Percentiles rank a stretch among this genome's conserved stretches.
phyloP scores from a whole-genome alignment of 345 rosid species.

The Salix suchowensis region DNA sequence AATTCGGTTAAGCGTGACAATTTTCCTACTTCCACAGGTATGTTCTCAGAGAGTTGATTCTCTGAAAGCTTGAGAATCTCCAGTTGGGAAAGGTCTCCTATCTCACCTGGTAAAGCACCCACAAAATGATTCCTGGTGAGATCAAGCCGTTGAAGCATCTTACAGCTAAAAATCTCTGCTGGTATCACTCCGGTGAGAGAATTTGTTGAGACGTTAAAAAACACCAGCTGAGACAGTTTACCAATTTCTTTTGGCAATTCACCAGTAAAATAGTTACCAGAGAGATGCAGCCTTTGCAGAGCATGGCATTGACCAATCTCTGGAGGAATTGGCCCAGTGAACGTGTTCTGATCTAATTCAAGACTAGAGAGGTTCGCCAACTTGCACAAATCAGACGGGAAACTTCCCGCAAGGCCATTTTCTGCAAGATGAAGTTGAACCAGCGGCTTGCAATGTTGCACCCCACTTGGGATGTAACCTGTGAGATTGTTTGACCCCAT shows the following conservation, averaged over 20 bases:
- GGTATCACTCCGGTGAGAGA: slow-evolving; percentile 61
- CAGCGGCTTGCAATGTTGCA: slow-evolving; percentile 56
- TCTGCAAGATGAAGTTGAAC: slow-evolving; percentile 58
- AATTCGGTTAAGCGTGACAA: slow-evolving; percentile 62
- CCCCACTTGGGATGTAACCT: slow-evolving; percentile 59
- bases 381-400: slow-evolving; percentile 67
- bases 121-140: slow-evolving; percentile 58
- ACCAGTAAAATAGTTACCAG: slow-evolving; percentile 51
- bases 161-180: slow-evolving; percentile 57
- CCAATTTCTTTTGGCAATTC: slow-evolving; percentile 77
- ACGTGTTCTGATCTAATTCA: slow-evolving; percentile 63
- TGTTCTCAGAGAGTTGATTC: slow-evolving; percentile 48
- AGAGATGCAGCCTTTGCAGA: slow-evolving; percentile 69
- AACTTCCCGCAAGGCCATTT: slow-evolving; percentile 55
- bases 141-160: slow-evolving; percentile 84
- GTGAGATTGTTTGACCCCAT: slow-evolving; percentile 63
- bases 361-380: slow-evolving; percentile 56
- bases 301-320: slow-evolving; percentile 58
- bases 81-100: slow-evolving; percentile 64
- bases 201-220: slow-evolving; percentile 74
- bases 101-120: slow-evolving; percentile 51
- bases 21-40: slow-evolving; percentile 58
- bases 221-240: slow-evolving; percentile 55
- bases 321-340: slow-evolving; percentile 62
- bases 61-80: slow-evolving; percentile 88